Evolutionary conservation across 2,329 filamentous ascomycete genomes (phyloP).

Genomic region (Fusarium sp.): DNA sequence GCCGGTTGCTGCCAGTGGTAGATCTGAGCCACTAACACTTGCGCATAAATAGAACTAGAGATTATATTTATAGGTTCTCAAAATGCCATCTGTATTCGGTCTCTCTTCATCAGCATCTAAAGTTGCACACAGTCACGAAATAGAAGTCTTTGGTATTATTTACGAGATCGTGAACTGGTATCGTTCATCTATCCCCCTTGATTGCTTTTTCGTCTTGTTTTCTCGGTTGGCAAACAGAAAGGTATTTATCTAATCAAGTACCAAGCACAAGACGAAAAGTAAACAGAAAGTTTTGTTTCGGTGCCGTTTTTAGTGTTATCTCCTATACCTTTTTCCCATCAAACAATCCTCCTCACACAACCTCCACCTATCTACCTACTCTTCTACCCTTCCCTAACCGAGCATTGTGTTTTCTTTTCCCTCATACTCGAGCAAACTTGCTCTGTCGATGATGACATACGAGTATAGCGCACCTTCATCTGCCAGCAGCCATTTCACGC

Average conservation of each 20-base stretch:
- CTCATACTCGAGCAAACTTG: background rate
- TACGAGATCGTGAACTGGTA: background rate
- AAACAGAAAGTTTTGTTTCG: slow-evolving; percentile 10
- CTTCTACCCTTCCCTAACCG: background rate
- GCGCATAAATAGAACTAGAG: background rate
- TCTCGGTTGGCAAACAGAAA: slow-evolving; percentile 30
- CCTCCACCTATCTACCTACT: slow-evolving; percentile 1
- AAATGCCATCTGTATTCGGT: background rate
- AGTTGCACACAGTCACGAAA: background rate
- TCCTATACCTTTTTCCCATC: slow-evolving; percentile 18
- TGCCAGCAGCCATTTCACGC: slow-evolving; percentile 19
- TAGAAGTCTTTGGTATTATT: background rate
- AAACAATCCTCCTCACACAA: background rate
- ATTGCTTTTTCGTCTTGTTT: slow-evolving; percentile 2
- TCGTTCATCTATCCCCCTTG: slow-evolving; percentile 1
- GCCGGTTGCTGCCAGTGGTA: slow-evolving; percentile 20
- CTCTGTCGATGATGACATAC: slow-evolving; percentile 29
- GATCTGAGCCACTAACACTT: background rate
- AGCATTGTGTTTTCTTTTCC: background rate
- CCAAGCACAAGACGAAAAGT: slow-evolving; percentile 12
- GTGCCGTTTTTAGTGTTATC: slow-evolving; percentile 12
- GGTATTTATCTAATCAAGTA: background rate
- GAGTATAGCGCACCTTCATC: slow-evolving; percentile 17
- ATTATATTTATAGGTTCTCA: background rate
- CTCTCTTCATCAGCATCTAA: background rate